phyloP scores from a whole-genome alignment of 768 basidiomycete genomes.

The Phaeotremella fagi region DNA sequence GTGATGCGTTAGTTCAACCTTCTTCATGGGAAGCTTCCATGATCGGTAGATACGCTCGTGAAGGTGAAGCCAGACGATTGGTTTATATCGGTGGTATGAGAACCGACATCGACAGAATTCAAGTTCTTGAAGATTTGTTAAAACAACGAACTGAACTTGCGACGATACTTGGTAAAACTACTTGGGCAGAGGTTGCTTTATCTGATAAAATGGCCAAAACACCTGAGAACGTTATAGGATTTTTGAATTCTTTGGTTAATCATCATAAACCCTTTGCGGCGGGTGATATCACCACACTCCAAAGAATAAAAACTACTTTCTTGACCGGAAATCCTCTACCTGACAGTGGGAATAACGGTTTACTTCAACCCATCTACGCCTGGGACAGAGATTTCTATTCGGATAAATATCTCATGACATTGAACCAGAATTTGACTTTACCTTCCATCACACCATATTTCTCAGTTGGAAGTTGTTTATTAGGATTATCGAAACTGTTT shows the following conservation, averaged over 20 bases:
- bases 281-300: constrained; percentile 61
- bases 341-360: constrained; percentile 5
- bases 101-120: constrained; percentile 65
- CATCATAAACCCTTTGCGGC: constrained; percentile 75
- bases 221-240: constrained; percentile 83
- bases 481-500: constrained; percentile 86
- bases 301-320: constrained; percentile 66
- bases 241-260: constrained; percentile 72
- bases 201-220: constrained; percentile 96
- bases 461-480: constrained; percentile 84
- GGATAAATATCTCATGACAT: constrained; percentile 29
- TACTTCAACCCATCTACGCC: constrained; percentile 67
- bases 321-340: constrained; percentile 51
- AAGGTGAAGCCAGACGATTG: constrained; percentile 72
- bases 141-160: constrained; percentile 76
- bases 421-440: constrained; percentile 51
- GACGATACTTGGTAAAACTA: constrained; percentile 72
- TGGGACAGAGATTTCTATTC: constrained; percentile 98
- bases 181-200: constrained; percentile 79
- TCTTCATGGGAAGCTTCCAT: constrained; percentile 85
- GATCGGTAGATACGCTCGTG: constrained; percentile 83
- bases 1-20: constrained; percentile 62
- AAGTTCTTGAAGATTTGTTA: constrained; percentile 70
- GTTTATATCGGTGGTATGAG: constrained; percentile 76
- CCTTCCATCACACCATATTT: constrained; percentile 60